A percentile compares a stretch with the other conserved stretches of the same genome.
Conservation (phyloP, 2,329 filamentous ascomycete genomes). For the Penicillium decumbens region DNA sequence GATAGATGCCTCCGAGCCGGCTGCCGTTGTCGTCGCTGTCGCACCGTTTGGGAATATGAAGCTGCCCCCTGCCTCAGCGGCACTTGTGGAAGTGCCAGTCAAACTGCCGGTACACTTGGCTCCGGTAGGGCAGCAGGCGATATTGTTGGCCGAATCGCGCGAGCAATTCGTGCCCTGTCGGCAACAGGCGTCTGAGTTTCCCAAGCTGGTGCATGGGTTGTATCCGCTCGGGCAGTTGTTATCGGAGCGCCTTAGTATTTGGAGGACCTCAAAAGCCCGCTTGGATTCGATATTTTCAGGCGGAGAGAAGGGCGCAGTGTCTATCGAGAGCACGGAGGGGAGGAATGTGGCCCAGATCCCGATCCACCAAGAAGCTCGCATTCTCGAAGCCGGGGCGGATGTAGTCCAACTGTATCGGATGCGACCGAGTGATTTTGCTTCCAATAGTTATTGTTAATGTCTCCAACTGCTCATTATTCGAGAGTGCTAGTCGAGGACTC, state of each 20-base stretch:
- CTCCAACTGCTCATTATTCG: conserved; percentile 10
- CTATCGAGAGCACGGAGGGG: conserved; percentile 28
- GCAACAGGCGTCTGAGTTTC: conserved; percentile 55
- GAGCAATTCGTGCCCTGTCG: conserved; percentile 51
- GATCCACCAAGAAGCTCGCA: conserved; percentile 34
- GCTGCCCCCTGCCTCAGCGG: conserved; percentile 22
- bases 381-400: conserved; percentile 20
- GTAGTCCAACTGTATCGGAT: background rate
- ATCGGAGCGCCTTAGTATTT: conserved; percentile 29
- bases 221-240: conserved; percentile 50
- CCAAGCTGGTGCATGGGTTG: conserved; percentile 50
- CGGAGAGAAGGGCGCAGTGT: conserved; percentile 29
- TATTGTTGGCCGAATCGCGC: conserved; percentile 52
- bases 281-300: conserved; percentile 22
- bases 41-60: conserved; percentile 37
- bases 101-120: conserved; percentile 57
- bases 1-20: conserved; percentile 19
- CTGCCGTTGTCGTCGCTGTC: conserved; percentile 28
- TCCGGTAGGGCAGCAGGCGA: conserved; percentile 58
- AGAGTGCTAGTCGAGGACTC: conserved; percentile 8
- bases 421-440: background rate
- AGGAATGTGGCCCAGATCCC: conserved; percentile 32
- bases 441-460: background rate
- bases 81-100: conserved; percentile 25
- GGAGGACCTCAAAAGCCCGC: conserved; percentile 31